Base-by-base conservation (phyloP, 164 flowering plant species). In the Magnolia officinalis region DNA sequence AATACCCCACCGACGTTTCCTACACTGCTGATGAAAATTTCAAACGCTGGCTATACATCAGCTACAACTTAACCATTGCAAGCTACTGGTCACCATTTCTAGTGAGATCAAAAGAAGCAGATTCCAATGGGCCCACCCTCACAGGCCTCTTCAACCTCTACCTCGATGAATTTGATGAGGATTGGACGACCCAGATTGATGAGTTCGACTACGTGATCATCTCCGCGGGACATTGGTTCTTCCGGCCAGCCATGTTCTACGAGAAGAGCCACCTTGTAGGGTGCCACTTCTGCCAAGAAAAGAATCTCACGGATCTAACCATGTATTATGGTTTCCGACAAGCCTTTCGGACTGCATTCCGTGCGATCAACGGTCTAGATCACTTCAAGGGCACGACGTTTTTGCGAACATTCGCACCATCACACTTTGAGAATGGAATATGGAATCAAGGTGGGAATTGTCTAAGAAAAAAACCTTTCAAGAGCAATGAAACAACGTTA, bases 401-500 rank as follows among this genome's bases (percentile, higher is more conserved):
- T 76, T 78, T 92, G 0, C 82, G 94, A 77, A 92, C 92, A 6
- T 90, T 83, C 69, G 79, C 95, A 2, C 92, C 97, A 0, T 74
- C 90, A 0, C 94, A 90, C 65, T 92, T 88, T 61, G 94, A 91
- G 67, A 69, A 75, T 72, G 96, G 94, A 24, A 6, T 61, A 20
- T 92, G 95, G 97, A 85, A 87, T 75, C 81, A 86, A 18, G 94
- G 97, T 69, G 97, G 95, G 64, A 76, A 86, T 31, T 94, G 97
- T 71, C 78, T 84, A 20, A 84, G 92, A 68, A 87, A 74, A 6
- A 79, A 70, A 13, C 98, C 96, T 0, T 88, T 82, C 66, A 31
- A 5, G 76, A 81, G 82, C 51, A 72, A 77, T 37, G 86, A 86
- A 58, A 79, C 80, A 9, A 50, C 9, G n/a, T 63, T 86, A 74